These are phyloP conservation scores for Pestalotiopsis sp. DNA, from an alignment of 2,329 filamentous ascomycete genomes.

Conservation along the genomic window DNA sequence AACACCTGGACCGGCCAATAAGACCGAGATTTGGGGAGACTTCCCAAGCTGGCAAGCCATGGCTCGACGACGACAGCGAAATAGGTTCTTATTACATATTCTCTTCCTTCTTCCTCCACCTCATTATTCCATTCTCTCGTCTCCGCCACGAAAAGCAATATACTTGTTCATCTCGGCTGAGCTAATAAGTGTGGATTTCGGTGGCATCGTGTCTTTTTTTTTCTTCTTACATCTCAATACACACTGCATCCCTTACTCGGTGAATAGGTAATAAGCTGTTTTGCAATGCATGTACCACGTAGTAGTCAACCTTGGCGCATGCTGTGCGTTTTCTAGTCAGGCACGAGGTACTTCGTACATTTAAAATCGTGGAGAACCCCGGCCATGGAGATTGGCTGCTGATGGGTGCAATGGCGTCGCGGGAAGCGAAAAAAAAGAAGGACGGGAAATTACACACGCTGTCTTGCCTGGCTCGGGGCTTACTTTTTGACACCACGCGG, in stretches of 20 bases:
- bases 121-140: neutral
- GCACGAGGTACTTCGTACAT: neutral
- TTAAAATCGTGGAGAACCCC: conserved; percentile 6
- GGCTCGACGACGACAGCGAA: too few species aligned
- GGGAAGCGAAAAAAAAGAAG: neutral
- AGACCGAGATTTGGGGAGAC: too few species aligned
- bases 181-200: neutral
- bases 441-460: neutral
- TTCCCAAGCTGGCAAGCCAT: too few species aligned
- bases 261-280: neutral
- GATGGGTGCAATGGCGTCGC: neutral
- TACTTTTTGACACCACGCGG: neutral
- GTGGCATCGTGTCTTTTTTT: neutral
- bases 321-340: neutral
- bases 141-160: neutral
- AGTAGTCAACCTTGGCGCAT: neutral
- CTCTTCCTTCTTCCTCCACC: too few species aligned
- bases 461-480: neutral
- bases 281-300: neutral
- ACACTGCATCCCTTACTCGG: neutral
- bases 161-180: neutral
- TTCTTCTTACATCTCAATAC: too few species aligned
- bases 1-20: too few species aligned
- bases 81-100: too few species aligned
- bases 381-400: neutral